Conservation (phyloP, 345 rosid species). For the Rhodomyrtus tomentosa region DNA sequence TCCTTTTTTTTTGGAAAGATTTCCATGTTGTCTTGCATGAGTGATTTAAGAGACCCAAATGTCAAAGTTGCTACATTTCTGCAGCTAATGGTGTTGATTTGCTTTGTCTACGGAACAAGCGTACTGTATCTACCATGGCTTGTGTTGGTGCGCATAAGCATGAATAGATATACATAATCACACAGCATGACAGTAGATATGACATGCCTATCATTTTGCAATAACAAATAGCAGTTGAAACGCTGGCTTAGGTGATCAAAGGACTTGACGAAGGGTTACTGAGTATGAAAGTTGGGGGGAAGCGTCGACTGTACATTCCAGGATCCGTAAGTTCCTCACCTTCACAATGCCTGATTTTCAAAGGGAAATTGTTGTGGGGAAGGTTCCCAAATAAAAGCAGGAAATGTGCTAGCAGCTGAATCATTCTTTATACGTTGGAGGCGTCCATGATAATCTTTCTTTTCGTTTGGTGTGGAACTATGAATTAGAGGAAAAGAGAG, state of each 20-base stretch:
- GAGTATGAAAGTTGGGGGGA: constrained; percentile 87
- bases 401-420: not conserved
- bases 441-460: not conserved
- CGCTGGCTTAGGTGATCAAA: constrained; percentile 51
- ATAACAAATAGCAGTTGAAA: not conserved
- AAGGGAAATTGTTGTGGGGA: not conserved
- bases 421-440: not conserved
- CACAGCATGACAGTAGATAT: not conserved
- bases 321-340: constrained; percentile 44
- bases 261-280: constrained; percentile 94
- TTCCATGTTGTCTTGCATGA: not conserved
- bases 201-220: not conserved
- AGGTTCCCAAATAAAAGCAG: not conserved
- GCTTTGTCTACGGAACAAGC: not conserved
- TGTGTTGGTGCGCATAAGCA: not conserved
- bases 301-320: constrained; percentile 84
- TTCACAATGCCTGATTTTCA: not conserved
- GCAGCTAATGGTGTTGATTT: not conserved
- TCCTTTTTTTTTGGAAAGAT: not conserved
- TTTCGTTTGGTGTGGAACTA: not conserved
- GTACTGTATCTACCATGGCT: not conserved
- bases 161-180: not conserved
- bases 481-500: not conserved
- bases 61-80: not conserved
- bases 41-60: not conserved